Conservation (phyloP, 768 basidiomycete species). For the Royoungia palumana region DNA sequence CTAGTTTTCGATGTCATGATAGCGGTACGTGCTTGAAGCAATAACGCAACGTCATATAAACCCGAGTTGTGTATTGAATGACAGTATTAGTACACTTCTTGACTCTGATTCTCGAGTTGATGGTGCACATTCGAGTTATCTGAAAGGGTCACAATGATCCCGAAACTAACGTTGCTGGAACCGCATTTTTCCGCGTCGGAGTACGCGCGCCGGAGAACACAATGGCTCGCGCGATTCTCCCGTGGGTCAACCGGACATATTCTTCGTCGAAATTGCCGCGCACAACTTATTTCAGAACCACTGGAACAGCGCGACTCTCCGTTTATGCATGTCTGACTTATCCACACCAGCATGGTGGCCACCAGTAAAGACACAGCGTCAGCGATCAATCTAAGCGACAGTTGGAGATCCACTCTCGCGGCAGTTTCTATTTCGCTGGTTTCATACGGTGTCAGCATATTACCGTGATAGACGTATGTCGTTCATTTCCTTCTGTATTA, state of each 20-base stretch:
- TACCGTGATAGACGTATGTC: constrained; percentile 24
- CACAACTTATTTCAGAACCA: background rate
- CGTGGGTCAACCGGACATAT: background rate
- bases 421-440: constrained; percentile 17
- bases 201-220: too few relatives aligned
- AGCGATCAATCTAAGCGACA: constrained; percentile 5
- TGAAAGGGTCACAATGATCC: too few relatives aligned
- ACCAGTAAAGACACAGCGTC: constrained; percentile 1
- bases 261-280: constrained; percentile 11
- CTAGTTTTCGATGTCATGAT: too few relatives aligned
- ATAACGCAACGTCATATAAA: too few relatives aligned
- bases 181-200: too few relatives aligned
- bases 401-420: constrained; percentile 26
- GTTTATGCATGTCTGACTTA: background rate
- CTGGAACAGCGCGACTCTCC: background rate
- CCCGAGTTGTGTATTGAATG: too few relatives aligned
- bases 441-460: constrained; percentile 25
- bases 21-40: too few relatives aligned
- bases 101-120: too few relatives aligned
- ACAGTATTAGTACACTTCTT: too few relatives aligned
- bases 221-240: too few relatives aligned
- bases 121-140: too few relatives aligned
- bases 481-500: background rate
- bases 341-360: constrained; percentile 11
- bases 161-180: too few relatives aligned